Percentiles rank a stretch among this genome's conserved stretches.
phyloP scores from a whole-genome alignment of 2,329 filamentous ascomycete genomes.

The Ophiostoma tasmaniense region DNA sequence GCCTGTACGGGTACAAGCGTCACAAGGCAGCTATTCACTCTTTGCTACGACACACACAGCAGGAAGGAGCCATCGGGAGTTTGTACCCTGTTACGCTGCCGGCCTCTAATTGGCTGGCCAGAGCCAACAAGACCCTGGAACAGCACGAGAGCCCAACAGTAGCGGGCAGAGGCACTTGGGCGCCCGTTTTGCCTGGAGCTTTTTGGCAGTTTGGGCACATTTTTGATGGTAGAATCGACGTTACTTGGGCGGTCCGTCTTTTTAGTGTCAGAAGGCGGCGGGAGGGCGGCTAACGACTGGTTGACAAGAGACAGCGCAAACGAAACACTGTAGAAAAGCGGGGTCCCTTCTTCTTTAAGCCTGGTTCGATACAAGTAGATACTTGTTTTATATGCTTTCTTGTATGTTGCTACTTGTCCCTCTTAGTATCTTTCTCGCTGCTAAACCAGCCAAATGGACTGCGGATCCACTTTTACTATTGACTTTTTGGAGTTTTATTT shows the following conservation, averaged over 20 bases:
- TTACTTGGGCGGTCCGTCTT: not conserved
- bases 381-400: not conserved
- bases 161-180: not conserved
- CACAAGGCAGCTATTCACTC: too few species aligned
- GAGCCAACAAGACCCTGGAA: not conserved
- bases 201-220: not conserved
- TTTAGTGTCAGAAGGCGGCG: not conserved
- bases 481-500: not conserved
- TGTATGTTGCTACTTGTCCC: not conserved
- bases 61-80: not conserved
- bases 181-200: not conserved
- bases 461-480: not conserved
- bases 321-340: not conserved
- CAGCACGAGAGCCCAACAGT: not conserved
- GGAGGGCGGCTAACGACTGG: not conserved
- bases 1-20: not conserved
- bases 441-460: not conserved
- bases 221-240: not conserved
- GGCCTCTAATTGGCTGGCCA: not conserved
- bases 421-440: not conserved
- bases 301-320: not conserved
- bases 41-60: not conserved
- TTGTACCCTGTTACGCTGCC: not conserved
- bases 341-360: not conserved
- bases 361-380: not conserved